Base-by-base conservation (phyloP, 2,329 filamentous ascomycete genomes). In the Neonectria coccinea region DNA sequence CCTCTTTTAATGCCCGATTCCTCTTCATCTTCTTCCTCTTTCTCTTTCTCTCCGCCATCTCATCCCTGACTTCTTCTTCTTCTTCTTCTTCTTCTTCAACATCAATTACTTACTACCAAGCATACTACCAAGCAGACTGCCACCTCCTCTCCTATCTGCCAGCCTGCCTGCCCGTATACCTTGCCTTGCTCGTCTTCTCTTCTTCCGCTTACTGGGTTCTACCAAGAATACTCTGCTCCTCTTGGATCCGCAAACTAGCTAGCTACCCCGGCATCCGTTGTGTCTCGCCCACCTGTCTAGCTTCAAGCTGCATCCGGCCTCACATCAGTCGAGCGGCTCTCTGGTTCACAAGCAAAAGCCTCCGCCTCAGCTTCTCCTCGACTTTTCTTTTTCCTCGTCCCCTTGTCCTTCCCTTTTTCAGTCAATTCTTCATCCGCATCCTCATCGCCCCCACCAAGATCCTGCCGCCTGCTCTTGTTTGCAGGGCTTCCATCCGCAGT, bases 251-350 rank as follows among this genome's bases (percentile, higher is more conserved):
- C 60, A 44, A 55, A 16, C 39, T 42, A 41, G 41, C 42, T 50
- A 55, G 60, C 60, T 63, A 42, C 56, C 55, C 48, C 55, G 33
- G 60, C 27, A 51, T 33, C 54, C 18, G 42, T 50, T 44, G 44
- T 59, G 60, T 63, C 60, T 63, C 50, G 48, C 60, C 60, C 60
- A 55, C 55, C 41, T 18, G 22, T 39, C 48, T 45, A 59, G 50
- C 57, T 53, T 27, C 56, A 18, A 59, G 41, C 55, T 58, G 60
- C 54, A 44, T 63, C 42, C 50, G 42, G 60, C 48, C 47, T 50
- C 60, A 25, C 44, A 57, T 45, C 55, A 27, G 50, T 55, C 36
- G 42, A 53, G 48, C 45, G 39, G 42, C 18, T 36, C 47, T 29
- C 22, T 44, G 47, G 18, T 52, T 27, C 22, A 45, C 47, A 9